Conservation (phyloP, 2,329 filamentous ascomycete genomes). For the Furcasterigmium sp. region DNA sequence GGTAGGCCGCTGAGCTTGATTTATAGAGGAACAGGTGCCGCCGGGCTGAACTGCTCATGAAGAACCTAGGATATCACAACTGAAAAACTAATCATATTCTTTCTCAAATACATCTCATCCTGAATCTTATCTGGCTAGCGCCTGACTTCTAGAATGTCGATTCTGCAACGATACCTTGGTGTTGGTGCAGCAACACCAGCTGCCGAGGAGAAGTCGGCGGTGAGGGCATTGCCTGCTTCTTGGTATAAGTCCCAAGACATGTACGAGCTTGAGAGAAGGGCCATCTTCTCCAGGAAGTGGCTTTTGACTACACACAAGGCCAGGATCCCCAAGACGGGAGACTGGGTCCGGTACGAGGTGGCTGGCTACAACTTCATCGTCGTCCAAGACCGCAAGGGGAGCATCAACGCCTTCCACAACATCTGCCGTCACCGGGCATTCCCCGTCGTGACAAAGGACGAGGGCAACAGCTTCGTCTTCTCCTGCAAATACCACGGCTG, state of each 20-base stretch:
- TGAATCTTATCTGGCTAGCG: background rate
- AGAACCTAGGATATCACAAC: no score
- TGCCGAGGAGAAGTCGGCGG: slow-evolving; percentile 20
- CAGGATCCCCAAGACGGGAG: slow-evolving; percentile 44
- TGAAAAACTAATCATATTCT: no score
- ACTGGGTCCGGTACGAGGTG: slow-evolving; percentile 50
- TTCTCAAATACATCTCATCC: no score
- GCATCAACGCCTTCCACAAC: slow-evolving; percentile 35
- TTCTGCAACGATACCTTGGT: slow-evolving; percentile 31
- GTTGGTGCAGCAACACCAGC: slow-evolving; percentile 18
- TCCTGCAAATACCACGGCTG: slow-evolving; percentile 40
- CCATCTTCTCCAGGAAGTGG: slow-evolving; percentile 54
- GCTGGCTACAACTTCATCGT: slow-evolving; percentile 50
- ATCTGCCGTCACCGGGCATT: slow-evolving; percentile 38
- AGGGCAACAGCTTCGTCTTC: slow-evolving; percentile 30
- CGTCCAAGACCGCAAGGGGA: slow-evolving; percentile 15
- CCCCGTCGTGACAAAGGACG: slow-evolving; percentile 28
- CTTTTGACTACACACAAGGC: slow-evolving; percentile 48
- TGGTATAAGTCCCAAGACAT: slow-evolving; percentile 50
- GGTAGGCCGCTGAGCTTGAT: no score
- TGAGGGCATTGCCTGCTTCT: slow-evolving; percentile 36
- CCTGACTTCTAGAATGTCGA: slow-evolving; percentile 15
- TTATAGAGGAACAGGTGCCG: no score
- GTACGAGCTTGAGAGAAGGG: slow-evolving; percentile 51
- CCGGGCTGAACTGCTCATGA: no score